Percentiles rank a stretch among this genome's conserved stretches.
Evolutionary conservation across 805 yeast genomes (phyloP).

Genomic region (Saccharomycopsis sp.): DNA sequence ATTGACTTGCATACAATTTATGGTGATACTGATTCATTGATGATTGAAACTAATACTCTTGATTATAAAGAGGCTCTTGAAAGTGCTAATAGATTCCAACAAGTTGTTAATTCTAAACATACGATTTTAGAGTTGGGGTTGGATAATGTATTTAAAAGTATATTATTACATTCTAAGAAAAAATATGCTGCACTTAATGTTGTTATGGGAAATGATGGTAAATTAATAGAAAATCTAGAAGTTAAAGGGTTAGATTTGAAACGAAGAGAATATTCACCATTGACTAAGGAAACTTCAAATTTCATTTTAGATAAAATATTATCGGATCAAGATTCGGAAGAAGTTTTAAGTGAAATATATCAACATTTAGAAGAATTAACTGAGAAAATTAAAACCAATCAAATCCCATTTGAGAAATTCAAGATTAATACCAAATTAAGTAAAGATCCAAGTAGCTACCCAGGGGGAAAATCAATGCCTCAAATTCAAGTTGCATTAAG

Average conservation of each 20-base stretch:
- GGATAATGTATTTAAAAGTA: conserved; percentile 83
- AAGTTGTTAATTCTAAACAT: conserved; percentile 82
- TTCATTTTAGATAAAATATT: conserved; percentile 66
- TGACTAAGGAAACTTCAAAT: conserved; percentile 82
- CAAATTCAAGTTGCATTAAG: conserved; percentile 89
- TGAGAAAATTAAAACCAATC: conserved; percentile 48
- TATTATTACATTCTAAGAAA: conserved; percentile 89
- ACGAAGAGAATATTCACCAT: conserved; percentile 92
- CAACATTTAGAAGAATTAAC: conserved; percentile 59
- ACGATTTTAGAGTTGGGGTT: conserved; percentile 85
- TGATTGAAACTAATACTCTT: conserved; percentile 86
- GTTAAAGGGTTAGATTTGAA: conserved; percentile 96
- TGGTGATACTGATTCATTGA: conserved; percentile 98
- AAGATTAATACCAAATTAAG: conserved; percentile 83
- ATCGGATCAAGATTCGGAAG: conserved; percentile 68
- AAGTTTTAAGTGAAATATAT: conserved; percentile 65
- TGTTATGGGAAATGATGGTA: conserved; percentile 43
- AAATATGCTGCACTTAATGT: conserved; percentile 90
- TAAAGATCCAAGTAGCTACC: conserved; percentile 82
- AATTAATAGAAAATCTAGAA: conserved; percentile 57
- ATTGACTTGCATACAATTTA: conserved; percentile 80
- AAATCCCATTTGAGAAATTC: conserved; percentile 58
- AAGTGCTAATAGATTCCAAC: conserved; percentile 81
- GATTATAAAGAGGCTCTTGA: conserved; percentile 64
- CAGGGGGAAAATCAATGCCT: conserved; percentile 74